Conservation (phyloP, 164 flowering plant species). For the Amborella trichopoda region DNA sequence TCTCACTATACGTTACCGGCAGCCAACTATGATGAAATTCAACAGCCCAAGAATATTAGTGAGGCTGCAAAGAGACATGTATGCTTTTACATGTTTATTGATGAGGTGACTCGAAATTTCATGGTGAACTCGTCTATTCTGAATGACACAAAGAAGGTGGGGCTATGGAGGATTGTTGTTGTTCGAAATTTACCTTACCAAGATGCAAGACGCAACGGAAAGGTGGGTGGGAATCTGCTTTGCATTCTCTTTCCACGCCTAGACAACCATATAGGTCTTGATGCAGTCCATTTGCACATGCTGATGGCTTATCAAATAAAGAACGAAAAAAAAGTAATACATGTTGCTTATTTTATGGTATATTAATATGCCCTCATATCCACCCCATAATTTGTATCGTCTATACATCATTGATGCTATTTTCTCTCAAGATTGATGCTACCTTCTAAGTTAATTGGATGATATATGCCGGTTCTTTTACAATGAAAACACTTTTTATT, state of each 20-base stretch:
- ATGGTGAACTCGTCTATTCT: constrained; percentile 51
- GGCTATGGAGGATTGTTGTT: constrained; percentile 80
- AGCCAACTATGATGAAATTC: constrained; percentile 85
- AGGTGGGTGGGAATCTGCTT: constrained; percentile 30
- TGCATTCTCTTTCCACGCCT: background rate
- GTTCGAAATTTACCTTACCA: constrained; percentile 66
- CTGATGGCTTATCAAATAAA: no score
- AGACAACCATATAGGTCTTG: background rate
- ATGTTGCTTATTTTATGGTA: no score
- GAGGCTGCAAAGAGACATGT: constrained; percentile 40
- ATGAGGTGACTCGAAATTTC: constrained; percentile 78
- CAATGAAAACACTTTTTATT: no score
- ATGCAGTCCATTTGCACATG: background rate
- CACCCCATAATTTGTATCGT: no score
- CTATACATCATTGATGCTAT: no score
- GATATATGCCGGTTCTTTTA: no score
- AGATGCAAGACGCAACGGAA: constrained; percentile 91
- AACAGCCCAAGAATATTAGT: constrained; percentile 73
- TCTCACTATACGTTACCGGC: background rate
- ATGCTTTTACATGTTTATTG: constrained; percentile 85
- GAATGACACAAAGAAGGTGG: constrained; percentile 39
- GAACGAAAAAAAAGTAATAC: no score
- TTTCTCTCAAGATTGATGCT: no score
- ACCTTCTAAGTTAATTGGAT: no score
- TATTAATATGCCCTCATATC: no score